Evolutionary conservation across 768 basidiomycete genomes (phyloP).

Genomic region (Podaxis carcinomalis): DNA sequence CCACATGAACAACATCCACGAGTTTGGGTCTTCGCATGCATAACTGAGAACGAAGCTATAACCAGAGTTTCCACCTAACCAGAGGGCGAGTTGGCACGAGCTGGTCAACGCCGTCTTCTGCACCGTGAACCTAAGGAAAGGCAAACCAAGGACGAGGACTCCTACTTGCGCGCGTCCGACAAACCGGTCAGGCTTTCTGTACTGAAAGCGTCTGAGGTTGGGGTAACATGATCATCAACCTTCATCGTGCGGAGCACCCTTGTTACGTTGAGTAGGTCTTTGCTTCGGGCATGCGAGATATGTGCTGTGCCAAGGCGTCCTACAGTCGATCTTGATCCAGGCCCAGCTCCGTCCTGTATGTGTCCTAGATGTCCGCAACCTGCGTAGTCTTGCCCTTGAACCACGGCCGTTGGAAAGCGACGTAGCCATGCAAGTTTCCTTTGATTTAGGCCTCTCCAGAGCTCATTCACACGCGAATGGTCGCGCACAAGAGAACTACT

Average conservation of each 20-base stretch:
- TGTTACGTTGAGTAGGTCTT: background rate
- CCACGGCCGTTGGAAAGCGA: background rate
- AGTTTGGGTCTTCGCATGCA: constrained; percentile 9
- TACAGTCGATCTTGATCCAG: background rate
- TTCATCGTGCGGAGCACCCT: background rate
- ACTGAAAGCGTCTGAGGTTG: constrained; percentile 7
- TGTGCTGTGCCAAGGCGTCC: constrained; percentile 10
- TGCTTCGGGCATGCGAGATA: background rate
- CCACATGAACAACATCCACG: background rate
- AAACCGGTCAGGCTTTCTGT: constrained; percentile 11
- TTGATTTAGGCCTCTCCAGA: constrained; percentile 7
- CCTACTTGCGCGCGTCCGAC: background rate
- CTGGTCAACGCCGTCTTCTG: background rate
- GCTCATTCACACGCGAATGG: background rate
- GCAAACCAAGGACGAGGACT: background rate
- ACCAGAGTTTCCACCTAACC: constrained; percentile 3
- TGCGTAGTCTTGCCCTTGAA: background rate
- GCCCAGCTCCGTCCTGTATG: background rate
- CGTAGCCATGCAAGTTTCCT: constrained; percentile 12
- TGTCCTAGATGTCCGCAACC: background rate
- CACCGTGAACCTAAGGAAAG: constrained; percentile 3
- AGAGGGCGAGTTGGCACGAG: constrained; percentile 2
- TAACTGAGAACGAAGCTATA: background rate
- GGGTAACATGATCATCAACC: constrained; percentile 4
- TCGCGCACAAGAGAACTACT: background rate